Evolutionary conservation across 169 alveolate genomes (phyloP).

Genomic region (Eimeria falciformis): DNA sequence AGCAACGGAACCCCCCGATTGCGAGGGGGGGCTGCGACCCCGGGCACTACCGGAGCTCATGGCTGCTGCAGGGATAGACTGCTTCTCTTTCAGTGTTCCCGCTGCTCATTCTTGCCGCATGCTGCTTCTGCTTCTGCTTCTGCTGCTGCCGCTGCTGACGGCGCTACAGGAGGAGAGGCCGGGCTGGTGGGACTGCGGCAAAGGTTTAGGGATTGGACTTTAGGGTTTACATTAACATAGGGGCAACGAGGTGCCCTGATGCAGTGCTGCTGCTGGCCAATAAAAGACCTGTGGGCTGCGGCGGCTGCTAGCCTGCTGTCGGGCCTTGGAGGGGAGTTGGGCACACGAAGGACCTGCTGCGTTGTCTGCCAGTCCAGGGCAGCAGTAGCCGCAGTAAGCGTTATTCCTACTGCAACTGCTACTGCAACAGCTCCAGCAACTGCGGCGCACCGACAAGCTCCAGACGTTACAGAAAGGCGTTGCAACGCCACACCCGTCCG

Average conservation of each 20-base stretch:
- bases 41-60: constrained; percentile 66
- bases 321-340: background rate
- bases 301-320: constrained; percentile 53
- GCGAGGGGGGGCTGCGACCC: constrained; percentile 66
- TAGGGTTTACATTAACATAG: constrained; percentile 13
- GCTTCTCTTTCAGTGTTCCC: background rate
- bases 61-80: constrained; percentile 38
- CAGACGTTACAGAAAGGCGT: constrained; percentile 47
- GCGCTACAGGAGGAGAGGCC: constrained; percentile 18
- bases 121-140: constrained; percentile 26
- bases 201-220: background rate
- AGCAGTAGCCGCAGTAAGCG: constrained; percentile 23
- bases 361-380: constrained; percentile 17
- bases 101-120: constrained; percentile 43
- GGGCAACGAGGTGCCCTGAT: background rate
- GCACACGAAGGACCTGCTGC: background rate
- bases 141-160: constrained; percentile 59
- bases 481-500: constrained; percentile 18
- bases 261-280: constrained; percentile 16
- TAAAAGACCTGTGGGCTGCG: constrained; percentile 11
- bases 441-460: constrained; percentile 27
- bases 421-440: constrained; percentile 37
- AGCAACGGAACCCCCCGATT: constrained; percentile 45
- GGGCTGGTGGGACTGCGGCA: constrained; percentile 7
- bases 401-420: constrained; percentile 2